Conservation (phyloP, 805 yeast species). For the Cyberlindnera bimundalis region DNA sequence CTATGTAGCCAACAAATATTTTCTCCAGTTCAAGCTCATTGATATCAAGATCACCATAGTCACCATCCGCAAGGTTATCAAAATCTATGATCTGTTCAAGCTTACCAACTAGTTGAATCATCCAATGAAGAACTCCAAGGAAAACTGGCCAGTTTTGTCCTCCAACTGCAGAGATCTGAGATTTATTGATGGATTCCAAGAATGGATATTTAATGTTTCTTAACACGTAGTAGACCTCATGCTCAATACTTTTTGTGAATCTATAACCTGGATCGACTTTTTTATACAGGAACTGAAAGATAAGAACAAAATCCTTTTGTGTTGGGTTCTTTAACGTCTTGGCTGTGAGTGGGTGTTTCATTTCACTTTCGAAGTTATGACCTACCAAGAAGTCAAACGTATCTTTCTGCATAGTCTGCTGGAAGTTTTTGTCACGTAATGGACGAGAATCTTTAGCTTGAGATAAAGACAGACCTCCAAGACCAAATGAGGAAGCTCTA, state of each 20-base stretch:
- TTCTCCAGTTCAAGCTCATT: constrained; percentile 36
- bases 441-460: constrained; percentile 67
- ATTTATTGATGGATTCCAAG: constrained; percentile 72
- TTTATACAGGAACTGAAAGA: constrained; percentile 77
- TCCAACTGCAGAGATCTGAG: constrained; percentile 88
- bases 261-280: constrained; percentile 76
- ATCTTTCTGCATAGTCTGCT: constrained; percentile 60
- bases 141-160: constrained; percentile 85
- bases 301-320: constrained; percentile 75
- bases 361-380: constrained; percentile 70
- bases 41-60: constrained; percentile 27
- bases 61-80: constrained; percentile 27
- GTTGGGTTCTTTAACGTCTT: constrained; percentile 74
- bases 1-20: constrained; percentile 56
- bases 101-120: constrained; percentile 52
- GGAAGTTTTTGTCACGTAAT: constrained; percentile 67
- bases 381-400: constrained; percentile 59
- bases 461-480: constrained; percentile 21
- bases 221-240: constrained; percentile 67
- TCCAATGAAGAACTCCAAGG: constrained; percentile 81
- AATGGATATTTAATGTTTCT: constrained; percentile 74
- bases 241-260: constrained; percentile 65
- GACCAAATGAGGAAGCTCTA: constrained; percentile 27
- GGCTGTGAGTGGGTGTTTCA: constrained; percentile 62
- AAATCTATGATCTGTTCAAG: constrained; percentile 34